Evolutionary conservation across 1,284 basidiomycete genomes (phyloP).

Genomic region (Cryptococcus sp.): DNA sequence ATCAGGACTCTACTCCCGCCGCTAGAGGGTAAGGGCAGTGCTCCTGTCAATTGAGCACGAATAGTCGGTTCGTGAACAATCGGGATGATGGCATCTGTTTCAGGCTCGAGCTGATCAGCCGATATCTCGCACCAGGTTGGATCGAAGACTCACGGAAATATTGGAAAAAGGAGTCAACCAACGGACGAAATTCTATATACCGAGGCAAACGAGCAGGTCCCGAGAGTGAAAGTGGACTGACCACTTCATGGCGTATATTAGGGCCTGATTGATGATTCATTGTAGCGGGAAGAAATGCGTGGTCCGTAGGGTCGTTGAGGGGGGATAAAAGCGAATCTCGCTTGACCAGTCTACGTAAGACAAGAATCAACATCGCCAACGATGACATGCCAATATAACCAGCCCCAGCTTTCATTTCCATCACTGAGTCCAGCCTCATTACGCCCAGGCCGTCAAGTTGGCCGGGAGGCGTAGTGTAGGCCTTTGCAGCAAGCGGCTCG

Average conservation of each 20-base stretch:
- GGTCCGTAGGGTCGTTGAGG: constrained; percentile 2
- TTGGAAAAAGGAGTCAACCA: constrained; percentile 6
- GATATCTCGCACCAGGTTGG: not conserved
- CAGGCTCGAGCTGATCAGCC: not conserved
- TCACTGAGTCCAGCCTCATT: not conserved
- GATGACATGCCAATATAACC: constrained; percentile 9
- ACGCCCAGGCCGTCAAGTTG: constrained; percentile 5
- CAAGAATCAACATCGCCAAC: constrained; percentile 7
- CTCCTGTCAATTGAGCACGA: constrained; percentile 28
- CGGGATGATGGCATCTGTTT: constrained; percentile 25
- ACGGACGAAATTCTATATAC: constrained; percentile 1
- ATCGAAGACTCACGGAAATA: constrained; percentile 8
- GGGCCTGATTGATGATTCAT: not conserved
- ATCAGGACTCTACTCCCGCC: constrained; percentile 19
- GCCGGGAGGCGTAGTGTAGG: constrained; percentile 1
- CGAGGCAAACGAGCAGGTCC: constrained; percentile 8
- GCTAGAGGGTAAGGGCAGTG: constrained; percentile 23
- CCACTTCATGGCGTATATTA: not conserved
- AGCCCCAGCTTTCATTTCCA: constrained; percentile 8
- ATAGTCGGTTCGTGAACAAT: constrained; percentile 36
- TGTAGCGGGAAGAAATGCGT: not conserved
- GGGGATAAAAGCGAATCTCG: constrained; percentile 4
- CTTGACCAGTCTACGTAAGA: constrained; percentile 7
- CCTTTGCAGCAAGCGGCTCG: constrained; percentile 5
- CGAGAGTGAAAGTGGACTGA: not conserved